These are phyloP conservation scores for Capsicum pubescens DNA, from an alignment of 257 asterid genomes.

Conservation along the genomic window DNA sequence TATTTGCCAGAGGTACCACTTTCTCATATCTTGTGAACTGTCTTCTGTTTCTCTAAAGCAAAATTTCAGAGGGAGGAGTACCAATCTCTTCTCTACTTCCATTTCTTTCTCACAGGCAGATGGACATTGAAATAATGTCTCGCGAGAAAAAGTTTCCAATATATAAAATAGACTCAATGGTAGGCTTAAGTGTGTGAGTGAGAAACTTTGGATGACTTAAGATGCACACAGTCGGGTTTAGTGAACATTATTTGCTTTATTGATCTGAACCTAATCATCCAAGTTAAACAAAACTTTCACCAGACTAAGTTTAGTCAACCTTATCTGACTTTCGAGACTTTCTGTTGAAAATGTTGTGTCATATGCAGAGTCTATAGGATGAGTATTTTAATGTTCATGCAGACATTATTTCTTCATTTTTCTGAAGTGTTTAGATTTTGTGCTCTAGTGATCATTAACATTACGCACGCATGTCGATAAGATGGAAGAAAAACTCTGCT, in stretches of 20 bases:
- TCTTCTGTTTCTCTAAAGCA: constrained; percentile 7
- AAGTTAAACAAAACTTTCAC: neutral
- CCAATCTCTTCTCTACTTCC: neutral
- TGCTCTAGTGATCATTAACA: neutral
- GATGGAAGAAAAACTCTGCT: constrained; percentile 22
- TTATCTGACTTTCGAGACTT: neutral
- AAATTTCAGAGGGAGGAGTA: neutral
- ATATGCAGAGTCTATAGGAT: neutral
- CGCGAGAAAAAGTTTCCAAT: neutral
- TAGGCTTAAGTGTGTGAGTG: neutral
- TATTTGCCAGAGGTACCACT: constrained; percentile 89
- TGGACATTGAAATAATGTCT: neutral
- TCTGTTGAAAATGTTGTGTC: neutral
- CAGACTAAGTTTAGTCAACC: neutral
- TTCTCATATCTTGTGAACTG: constrained; percentile 17
- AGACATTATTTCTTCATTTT: neutral
- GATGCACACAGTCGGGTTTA: neutral
- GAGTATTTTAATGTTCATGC: constrained; percentile 7
- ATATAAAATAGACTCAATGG: constrained; percentile 5
- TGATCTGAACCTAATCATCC: neutral
- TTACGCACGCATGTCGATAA: neutral
- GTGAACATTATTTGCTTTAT: constrained; percentile 5
- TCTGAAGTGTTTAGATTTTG: neutral
- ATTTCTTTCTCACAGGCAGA: neutral
- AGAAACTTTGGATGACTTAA: constrained; percentile 18